Evolutionary conservation across 257 asterid genomes (phyloP), one percentile per base, ranked within the genome.

Genomic region (Nicotiana attenuata): DNA sequence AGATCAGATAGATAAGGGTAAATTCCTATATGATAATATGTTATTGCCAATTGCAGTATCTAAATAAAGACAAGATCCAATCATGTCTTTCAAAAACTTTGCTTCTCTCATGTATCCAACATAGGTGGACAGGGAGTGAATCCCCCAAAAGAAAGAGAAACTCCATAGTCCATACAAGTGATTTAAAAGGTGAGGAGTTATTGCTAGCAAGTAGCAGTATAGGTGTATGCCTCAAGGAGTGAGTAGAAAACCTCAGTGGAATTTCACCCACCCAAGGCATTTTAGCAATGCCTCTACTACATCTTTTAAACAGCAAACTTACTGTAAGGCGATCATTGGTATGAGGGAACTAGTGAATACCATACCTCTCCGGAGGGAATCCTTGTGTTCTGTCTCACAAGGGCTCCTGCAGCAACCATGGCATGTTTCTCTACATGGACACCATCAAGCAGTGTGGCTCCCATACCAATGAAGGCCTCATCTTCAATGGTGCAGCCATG

Each of bases 401-500:
- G 97, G 31, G 98, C 82, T 59, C 97, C 98, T 0, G 98, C 97
- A 85, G 96, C 97, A 85, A 94, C 97, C 97, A 94, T 94, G 84
- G 96, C 91, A 84, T 92, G 93, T 82, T 91, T 94, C 82, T 92
- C 98, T 20, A 93, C 92, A 82, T 90, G 95, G 33, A 90, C 98
- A 19, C 98, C 98, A 80, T 94, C 98, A 76, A 94, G 97, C 83
- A 93, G 90, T 41, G 87, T 92, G 28, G 97, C 98, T 82, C 96
- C 94, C 97, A 94, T 93, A 47, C 98, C 98, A 83, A 94, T 91
- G 85, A 94, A 93, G 35, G 98, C 92, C 83, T 93, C 97, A 47
- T 94, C 98, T 85, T 94, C 97, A 47, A 94, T 80, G 55, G 90
- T 87, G 88, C 98, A 94, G 59, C 94, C 97, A 87, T 94, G 98